Conservation (phyloP, 495 filamentous ascomycete genomes). For the Hypoxylon rickii region DNA sequence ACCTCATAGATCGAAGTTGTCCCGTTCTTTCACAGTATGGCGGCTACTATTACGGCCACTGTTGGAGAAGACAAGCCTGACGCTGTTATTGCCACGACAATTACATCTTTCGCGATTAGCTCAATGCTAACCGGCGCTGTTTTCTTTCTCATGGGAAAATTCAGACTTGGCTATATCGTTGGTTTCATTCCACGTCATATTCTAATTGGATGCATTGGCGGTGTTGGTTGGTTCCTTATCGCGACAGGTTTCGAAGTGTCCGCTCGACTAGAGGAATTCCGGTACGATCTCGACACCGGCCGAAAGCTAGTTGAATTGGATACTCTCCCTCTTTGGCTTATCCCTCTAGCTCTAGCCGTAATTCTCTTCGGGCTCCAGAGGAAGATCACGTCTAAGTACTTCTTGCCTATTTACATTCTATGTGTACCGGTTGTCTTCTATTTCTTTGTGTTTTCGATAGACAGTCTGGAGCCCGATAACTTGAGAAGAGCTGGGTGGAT, state of each 20-base stretch:
- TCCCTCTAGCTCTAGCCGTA: slow-evolving; percentile 77
- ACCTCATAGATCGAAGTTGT: slow-evolving; percentile 84
- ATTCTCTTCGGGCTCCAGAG: slow-evolving; percentile 75
- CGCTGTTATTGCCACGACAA: slow-evolving; percentile 88
- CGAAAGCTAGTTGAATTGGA: slow-evolving; percentile 69
- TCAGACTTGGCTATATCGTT: slow-evolving; percentile 84
- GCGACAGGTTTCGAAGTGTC: slow-evolving; percentile 92
- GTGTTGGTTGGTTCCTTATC: slow-evolving; percentile 95
- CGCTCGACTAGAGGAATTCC: slow-evolving; percentile 82
- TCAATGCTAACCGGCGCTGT: slow-evolving; percentile 88
- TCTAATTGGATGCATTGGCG: slow-evolving; percentile 95
- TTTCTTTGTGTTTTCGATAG: slow-evolving; percentile 69
- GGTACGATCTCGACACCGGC: slow-evolving; percentile 76
- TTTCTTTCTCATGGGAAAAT: slow-evolving; percentile 87
- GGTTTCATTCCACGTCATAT: slow-evolving; percentile 97
- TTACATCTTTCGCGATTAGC: slow-evolving; percentile 86
- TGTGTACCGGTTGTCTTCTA: slow-evolving; percentile 82
- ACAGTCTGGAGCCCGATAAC: slow-evolving; percentile 62
- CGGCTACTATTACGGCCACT: slow-evolving; percentile 76
- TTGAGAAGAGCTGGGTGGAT: slow-evolving; percentile 82
- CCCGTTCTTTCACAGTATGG: slow-evolving; percentile 97
- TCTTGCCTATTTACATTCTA: slow-evolving; percentile 87
- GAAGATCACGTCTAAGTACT: slow-evolving; percentile 75
- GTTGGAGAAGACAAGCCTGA: slow-evolving; percentile 82
- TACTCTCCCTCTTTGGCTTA: slow-evolving; percentile 80